phyloP scores from a whole-genome alignment of 768 basidiomycete genomes.

The Amanita rubescens region DNA sequence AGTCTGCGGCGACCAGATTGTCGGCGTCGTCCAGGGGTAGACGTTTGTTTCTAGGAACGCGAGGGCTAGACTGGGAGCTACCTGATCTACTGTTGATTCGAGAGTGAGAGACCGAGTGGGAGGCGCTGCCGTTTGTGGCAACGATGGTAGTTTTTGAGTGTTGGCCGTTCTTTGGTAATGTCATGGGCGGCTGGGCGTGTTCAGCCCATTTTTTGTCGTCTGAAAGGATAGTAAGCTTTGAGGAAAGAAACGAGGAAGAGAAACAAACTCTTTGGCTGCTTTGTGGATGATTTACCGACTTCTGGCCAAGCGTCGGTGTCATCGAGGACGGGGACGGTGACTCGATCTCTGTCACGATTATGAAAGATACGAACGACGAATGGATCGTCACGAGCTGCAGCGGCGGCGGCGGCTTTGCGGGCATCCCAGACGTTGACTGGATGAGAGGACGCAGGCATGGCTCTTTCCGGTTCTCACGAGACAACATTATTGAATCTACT shows the following conservation, averaged over 20 bases:
- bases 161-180: constrained; percentile 1
- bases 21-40: constrained; percentile 31
- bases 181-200: constrained; percentile 11
- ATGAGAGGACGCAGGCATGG: constrained; percentile 16
- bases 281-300: constrained; percentile 26
- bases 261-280: constrained; percentile 19
- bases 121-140: neutral
- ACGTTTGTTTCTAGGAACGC: constrained; percentile 30
- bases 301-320: constrained; percentile 40
- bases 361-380: constrained; percentile 34
- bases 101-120: constrained; percentile 31
- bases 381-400: constrained; percentile 27
- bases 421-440: neutral
- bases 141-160: constrained; percentile 2
- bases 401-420: neutral
- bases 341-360: constrained; percentile 10
- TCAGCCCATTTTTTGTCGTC: constrained; percentile 19
- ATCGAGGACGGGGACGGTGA: constrained; percentile 19
- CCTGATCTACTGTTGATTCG: constrained; percentile 36
- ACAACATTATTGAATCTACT: neutral
- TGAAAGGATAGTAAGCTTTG: constrained; percentile 3
- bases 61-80: constrained; percentile 46
- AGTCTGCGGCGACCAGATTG: constrained; percentile 4
- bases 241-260: constrained; percentile 1
- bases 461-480: neutral